phyloP scores from a whole-genome alignment of 805 yeast species.

The Starmerella apis region DNA sequence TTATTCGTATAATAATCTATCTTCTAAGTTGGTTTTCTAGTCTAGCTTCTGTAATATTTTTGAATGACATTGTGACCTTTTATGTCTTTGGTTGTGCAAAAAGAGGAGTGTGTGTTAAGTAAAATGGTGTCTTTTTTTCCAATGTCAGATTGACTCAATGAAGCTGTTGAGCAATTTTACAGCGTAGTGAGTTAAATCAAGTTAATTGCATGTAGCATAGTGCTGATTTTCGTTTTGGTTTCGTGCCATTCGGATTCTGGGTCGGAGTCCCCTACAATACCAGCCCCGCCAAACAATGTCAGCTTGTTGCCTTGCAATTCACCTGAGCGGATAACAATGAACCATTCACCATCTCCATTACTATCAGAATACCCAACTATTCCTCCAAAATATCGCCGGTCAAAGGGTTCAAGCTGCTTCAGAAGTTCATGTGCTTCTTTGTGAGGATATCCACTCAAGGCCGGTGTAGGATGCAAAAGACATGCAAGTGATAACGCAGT shows the following conservation, averaged over 20 bases:
- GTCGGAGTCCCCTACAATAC: conserved; percentile 16
- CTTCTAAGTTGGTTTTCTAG: no score
- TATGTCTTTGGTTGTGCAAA: no score
- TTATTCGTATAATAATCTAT: no score
- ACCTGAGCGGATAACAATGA: conserved; percentile 15
- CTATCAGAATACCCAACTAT: conserved; percentile 17
- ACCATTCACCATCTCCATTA: conserved; percentile 20
- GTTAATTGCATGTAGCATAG: conserved; percentile 13
- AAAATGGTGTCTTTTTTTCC: no score
- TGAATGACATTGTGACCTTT: no score
- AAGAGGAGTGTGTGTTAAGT: no score
- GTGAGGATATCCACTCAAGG: conserved; percentile 19
- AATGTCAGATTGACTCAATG: no score
- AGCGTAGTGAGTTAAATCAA: no score
- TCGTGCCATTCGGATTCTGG: conserved; percentile 20
- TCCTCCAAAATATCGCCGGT: conserved; percentile 19
- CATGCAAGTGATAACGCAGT: conserved; percentile 11
- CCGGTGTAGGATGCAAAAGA: conserved; percentile 19
- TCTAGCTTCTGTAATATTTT: no score
- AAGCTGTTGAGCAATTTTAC: no score
- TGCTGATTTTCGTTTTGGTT: conserved; percentile 15
- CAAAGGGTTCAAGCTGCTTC: conserved; percentile 14
- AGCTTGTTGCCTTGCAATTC: background rate
- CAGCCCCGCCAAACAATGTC: conserved; percentile 19
- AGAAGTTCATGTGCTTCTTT: conserved; percentile 9